Evolutionary conservation across 2,329 filamentous ascomycete genomes (phyloP).

Genomic region (Aulographum hederae): DNA sequence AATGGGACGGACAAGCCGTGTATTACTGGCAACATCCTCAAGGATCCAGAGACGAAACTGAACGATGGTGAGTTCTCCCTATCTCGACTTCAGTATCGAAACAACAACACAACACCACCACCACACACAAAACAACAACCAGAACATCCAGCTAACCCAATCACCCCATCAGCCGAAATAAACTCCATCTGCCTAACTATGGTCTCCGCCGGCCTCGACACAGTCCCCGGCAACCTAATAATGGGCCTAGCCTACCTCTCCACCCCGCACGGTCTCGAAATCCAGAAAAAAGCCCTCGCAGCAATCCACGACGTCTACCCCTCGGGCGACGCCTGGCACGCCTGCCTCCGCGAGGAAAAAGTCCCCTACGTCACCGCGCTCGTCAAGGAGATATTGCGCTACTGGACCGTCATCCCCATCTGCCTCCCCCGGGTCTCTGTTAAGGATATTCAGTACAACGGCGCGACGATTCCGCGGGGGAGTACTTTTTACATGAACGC

Average conservation of each 20-base stretch:
- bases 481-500: constrained; percentile 71
- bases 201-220: constrained; percentile 67
- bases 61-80: constrained; percentile 39
- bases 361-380: constrained; percentile 60
- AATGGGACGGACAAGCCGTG: constrained; percentile 49
- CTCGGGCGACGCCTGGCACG: constrained; percentile 57
- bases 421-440: constrained; percentile 56
- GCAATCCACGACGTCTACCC: constrained; percentile 58
- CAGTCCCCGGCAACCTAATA: constrained; percentile 60
- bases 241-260: constrained; percentile 64
- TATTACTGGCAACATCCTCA: constrained; percentile 52
- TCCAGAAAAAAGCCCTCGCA: constrained; percentile 50
- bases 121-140: too few relatives aligned
- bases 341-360: constrained; percentile 55
- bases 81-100: background rate
- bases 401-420: constrained; percentile 65
- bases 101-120: too few relatives aligned
- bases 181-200: constrained; percentile 70
- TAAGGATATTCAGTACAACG: constrained; percentile 53
- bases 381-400: constrained; percentile 62
- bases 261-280: constrained; percentile 45
- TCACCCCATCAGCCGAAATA: constrained; percentile 39
- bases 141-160: too few relatives aligned
- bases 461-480: constrained; percentile 49
- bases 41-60: constrained; percentile 50